These are phyloP conservation scores for Phytophthora boehmeriae DNA, from an alignment of 352 stramenopile species.

Conservation along the genomic window DNA sequence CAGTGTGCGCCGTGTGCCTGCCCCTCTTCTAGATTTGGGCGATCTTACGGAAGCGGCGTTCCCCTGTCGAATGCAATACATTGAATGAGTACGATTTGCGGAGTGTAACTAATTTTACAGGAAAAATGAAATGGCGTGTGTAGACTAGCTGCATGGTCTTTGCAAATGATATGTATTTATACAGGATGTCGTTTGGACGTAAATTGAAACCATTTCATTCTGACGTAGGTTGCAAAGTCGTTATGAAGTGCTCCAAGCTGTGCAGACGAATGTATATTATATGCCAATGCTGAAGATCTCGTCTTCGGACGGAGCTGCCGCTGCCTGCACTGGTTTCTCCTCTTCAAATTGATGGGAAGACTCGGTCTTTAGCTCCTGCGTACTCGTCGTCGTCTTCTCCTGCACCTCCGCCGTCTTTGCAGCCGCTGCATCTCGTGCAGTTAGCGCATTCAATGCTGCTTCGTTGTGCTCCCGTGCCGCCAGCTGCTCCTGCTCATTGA, in stretches of 20 bases:
- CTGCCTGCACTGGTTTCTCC: constrained; percentile 7
- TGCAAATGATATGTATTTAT: too few relatives aligned
- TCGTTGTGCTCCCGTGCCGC: constrained; percentile 47
- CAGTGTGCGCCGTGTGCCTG: not conserved
- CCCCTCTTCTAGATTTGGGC: constrained; percentile 28
- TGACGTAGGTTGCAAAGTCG: too few relatives aligned
- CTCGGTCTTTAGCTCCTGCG: constrained; percentile 8
- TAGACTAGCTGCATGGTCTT: too few relatives aligned
- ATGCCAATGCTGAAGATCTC: constrained; percentile 86
- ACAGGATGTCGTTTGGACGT: too few relatives aligned
- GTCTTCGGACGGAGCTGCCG: constrained; percentile 42
- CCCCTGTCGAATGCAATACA: too few relatives aligned
- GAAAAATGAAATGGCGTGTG: too few relatives aligned
- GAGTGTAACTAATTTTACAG: too few relatives aligned
- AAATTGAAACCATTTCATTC: too few relatives aligned
- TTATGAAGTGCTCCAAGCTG: too few relatives aligned
- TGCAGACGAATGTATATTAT: constrained; percentile 37
- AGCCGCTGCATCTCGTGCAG: constrained; percentile 23
- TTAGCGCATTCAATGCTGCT: constrained; percentile 25
- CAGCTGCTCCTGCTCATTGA: constrained; percentile 50
- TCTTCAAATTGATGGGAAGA: not conserved
- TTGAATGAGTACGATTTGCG: too few relatives aligned
- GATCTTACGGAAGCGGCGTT: constrained; percentile 4
- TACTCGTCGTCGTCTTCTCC: constrained; percentile 9
- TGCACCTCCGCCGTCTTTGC: constrained; percentile 21